Evolutionary conservation across 805 yeast genomes (phyloP), one percentile per base, ranked within the genome.

Genomic region (Ogataea methylovora): DNA sequence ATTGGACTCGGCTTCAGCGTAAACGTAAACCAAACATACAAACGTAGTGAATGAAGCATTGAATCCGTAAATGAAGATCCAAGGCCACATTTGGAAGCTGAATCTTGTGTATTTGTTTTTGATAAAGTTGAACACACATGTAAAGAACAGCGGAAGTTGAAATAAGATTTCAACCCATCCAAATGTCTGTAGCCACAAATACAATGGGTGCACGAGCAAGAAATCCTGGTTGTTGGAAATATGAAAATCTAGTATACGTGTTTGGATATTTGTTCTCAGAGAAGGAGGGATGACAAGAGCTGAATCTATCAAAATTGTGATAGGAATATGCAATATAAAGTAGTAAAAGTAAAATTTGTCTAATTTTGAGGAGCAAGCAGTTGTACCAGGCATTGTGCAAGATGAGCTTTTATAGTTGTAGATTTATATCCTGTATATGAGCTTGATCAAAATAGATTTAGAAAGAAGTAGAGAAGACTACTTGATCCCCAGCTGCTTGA

Each of bases 31-130:
- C 42, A 83, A 57, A 52, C 97, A 90, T 17, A 78, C 72, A 24
- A 78, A 54, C 0, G 96, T 86, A 5, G 96, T 86, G 33, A 82
- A 61, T 4, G 80, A 62, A 0, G 97, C 97, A 49, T 85, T 86
- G 46, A 83, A 70, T 3, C 90, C 95, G 55, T 92, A 90, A 5
- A 79, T 48, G 11, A 74, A 59, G 43, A 79, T 54, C 51, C 17
- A 37, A 8, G 50, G 50, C 34, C 43, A 42, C 15, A 39, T 20
- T 9, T 27, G 53, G 42, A 34, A 49, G 38, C 41, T 56, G 42
- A 35, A 52, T 14, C 34, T 29, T 28, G 35, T 30, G 18, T 28
- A 28, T 8, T 34, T 31, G 30, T 44, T 46, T 19, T 30, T 36
- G 6, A 38, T 15, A 35, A 49, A 56, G 30, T 51, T 38, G n/a